Evolutionary conservation across 2,329 filamentous ascomycete genomes (phyloP), one percentile per base, ranked within the genome.

Genomic region (Monascus ruber): DNA sequence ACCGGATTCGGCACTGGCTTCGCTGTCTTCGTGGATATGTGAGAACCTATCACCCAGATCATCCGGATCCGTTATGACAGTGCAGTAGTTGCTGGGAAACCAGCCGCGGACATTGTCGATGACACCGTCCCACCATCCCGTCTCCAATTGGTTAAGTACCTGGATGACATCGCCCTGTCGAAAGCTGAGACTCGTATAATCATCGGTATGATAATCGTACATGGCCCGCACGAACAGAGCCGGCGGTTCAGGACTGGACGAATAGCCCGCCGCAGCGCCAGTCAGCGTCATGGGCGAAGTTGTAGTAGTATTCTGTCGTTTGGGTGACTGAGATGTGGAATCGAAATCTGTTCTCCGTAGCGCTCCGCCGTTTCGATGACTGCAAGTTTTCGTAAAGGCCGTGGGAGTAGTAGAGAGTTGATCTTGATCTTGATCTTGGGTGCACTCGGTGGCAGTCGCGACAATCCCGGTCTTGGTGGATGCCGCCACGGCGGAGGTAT

Each of bases 1-100:
- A 24, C 47, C 65, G 24, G 67, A 70, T 31, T 72, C 65, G 31
- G 67, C 68, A 46, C 67, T 70, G 34, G 64, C 56, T 39, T 74
- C 65, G 38, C 73, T 74, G 40, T 76, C 70, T 39, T 73, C 62
- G 37, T 69, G 71, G 34, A 60, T 70, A 49, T 73, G 76, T 38
- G 74, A 72, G 47, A 70, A 68, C 9, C 73, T 67, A 39, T 85
- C 79, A 33, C 76, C 73, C 26, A 82, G 70, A 46, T 93, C 84
- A 51, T 85, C 82, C 37, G 82, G 75, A 51, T 79, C 80, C 43
- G 79, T 76, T 52, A 96, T 83, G 47, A 91, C 79, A 49, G 86
- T 81, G 68, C 91, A 96, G 68, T 98, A 98, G 64, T 98, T 98
- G 72, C 89, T 96, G 31, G 91, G 91, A 62, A 98, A 98, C 91